phyloP scores from a whole-genome alignment of 208 protist genomes.

The Crithidia acanthocephali region DNA sequence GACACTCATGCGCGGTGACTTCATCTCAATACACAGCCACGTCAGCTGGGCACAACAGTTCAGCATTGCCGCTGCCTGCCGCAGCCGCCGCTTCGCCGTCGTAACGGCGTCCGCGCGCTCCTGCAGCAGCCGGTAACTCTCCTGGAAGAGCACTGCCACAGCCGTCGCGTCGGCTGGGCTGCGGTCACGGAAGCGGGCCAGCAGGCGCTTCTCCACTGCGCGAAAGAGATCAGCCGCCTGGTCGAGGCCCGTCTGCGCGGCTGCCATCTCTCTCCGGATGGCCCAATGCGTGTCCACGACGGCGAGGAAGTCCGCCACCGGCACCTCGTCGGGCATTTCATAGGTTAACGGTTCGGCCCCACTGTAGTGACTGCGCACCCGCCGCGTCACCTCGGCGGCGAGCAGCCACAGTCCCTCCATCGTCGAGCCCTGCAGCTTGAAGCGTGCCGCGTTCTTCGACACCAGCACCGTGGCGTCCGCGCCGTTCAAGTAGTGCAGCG shows the following conservation, averaged over 20 bases:
- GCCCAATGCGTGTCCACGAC: conserved; percentile 85
- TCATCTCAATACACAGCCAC: conserved; percentile 56
- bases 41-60: conserved; percentile 83
- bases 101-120: conserved; percentile 50
- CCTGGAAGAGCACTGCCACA: conserved; percentile 85
- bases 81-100: conserved; percentile 37
- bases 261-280: conserved; percentile 59
- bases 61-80: conserved; percentile 65
- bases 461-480: conserved; percentile 91
- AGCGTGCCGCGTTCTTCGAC: conserved; percentile 92
- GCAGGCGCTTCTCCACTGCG: conserved; percentile 91
- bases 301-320: conserved; percentile 72
- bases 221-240: conserved; percentile 74
- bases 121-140: conserved; percentile 75
- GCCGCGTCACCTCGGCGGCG: conserved; percentile 65
- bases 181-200: conserved; percentile 90
- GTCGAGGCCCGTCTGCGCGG: conserved; percentile 47
- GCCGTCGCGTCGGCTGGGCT: conserved; percentile 75
- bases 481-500: conserved; percentile 85
- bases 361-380: conserved; percentile 57
- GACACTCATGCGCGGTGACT: conserved; percentile 1
- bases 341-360: conserved; percentile 38
- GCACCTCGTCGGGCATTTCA: conserved; percentile 75
- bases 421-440: conserved; percentile 80
- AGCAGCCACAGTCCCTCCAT: conserved; percentile 92